Base-by-base conservation (phyloP, 1,284 basidiomycete genomes). In the Trichosporon coremiiforme region DNA sequence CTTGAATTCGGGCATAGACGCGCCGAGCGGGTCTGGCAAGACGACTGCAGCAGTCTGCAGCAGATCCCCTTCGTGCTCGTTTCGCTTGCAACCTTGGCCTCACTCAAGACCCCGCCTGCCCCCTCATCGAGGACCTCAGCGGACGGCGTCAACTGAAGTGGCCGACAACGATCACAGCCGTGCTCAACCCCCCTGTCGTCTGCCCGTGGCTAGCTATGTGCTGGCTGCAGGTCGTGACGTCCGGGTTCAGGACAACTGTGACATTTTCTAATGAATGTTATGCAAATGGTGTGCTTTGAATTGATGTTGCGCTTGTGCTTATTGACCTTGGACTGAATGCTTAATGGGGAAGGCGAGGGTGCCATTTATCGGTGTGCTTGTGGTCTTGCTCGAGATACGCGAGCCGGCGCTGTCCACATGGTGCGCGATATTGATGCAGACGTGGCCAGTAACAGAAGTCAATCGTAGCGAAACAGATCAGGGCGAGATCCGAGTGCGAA, bases 41-140 rank as follows among this genome's bases (percentile, higher is more conserved):
- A 12, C 12, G 50, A 12, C 12, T 8, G 22, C 53, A 1, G n/a
- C 13, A 29, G n/a, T 25, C 7, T 2, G 25, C 53, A 25, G 53
- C 53, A 55, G 63, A 64, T 12, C 63, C 8, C n/a, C 9, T 22
- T 36, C 6, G n/a, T n/a, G 63, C 20, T 17, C 20, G 17, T 4
- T 33, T 33, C 33, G 33, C 33, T 33, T 8, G 4, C 33, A 33
- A 4, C 33, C 50, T 65, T 17, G 70, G 69, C 31, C 76, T 75
- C 65, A 79, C 77, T 72, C 71, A 72, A 70, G 69, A 65, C 68
- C 67, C 71, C 65, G 66, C 53, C 47, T 63, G 57, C 57, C 31
- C 67, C 41, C 60, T 31, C 63, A 25, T 22, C 22, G 29, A 38
- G 64, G 33, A 62, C 15, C 13, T 6, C 66, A 70, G 69, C 66